These are phyloP conservation scores for Podila minutissima DNA, from an alignment of 192 early-diverging fungal genomes.

Conservation along the genomic window DNA sequence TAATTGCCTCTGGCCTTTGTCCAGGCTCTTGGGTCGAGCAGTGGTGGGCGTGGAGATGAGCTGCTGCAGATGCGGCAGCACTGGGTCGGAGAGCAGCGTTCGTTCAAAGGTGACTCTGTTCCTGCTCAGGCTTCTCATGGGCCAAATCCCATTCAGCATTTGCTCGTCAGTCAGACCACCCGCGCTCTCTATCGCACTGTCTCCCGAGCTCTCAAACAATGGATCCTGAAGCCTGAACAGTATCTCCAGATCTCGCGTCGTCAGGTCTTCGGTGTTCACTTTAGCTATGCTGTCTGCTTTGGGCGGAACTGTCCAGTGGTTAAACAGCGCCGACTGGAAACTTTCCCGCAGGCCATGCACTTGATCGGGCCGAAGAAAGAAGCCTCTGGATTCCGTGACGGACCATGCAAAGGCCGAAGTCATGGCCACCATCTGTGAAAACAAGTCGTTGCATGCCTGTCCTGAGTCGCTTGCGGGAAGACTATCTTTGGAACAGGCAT, in stretches of 20 bases:
- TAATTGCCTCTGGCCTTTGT: neutral
- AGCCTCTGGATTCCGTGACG: slow-evolving; percentile 17
- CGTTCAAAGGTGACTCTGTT: slow-evolving; percentile 23
- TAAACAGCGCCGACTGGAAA: slow-evolving; percentile 6
- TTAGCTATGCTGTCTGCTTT: slow-evolving; percentile 1
- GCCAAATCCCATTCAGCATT: slow-evolving; percentile 4
- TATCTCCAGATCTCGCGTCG: neutral
- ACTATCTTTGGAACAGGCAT: slow-evolving; percentile 11
- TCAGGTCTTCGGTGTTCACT: slow-evolving; percentile 14
- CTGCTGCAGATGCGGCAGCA: too few relatives aligned
- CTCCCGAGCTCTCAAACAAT: neutral
- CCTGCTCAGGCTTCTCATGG: slow-evolving; percentile 17
- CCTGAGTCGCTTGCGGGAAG: neutral
- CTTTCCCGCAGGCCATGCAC: slow-evolving; percentile 7
- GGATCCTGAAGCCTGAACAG: slow-evolving; percentile 16
- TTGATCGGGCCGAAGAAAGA: slow-evolving; percentile 18
- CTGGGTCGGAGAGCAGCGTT: neutral
- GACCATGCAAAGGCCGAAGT: slow-evolving; percentile 25
- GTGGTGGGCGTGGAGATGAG: too few relatives aligned
- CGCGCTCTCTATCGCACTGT: neutral
- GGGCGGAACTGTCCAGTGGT: slow-evolving; percentile 2
- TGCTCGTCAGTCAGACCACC: neutral
- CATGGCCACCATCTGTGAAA: slow-evolving; percentile 32
- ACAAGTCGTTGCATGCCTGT: slow-evolving; percentile 9
- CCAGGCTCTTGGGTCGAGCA: too few relatives aligned